Base-by-base conservation (phyloP, 1,284 basidiomycete species). In the Takashimella koratensis region DNA sequence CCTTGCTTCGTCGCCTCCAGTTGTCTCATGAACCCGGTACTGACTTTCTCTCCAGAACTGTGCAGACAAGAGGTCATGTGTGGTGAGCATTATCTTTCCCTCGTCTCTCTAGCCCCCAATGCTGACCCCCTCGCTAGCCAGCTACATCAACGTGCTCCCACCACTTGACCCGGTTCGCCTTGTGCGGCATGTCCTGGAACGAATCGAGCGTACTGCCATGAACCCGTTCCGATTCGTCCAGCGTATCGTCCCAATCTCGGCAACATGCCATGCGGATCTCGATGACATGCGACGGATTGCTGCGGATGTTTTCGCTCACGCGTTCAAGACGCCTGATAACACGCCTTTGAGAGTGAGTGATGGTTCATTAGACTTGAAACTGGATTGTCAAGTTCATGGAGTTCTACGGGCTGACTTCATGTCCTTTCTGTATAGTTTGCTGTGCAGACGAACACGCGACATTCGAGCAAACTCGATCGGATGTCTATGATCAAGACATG, bases 401-500 rank as follows among this genome's bases (percentile, higher is more conserved):
- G n/a, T 52, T 1, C 47, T 60, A 1, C 54, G 52, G 2, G 44
- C 44, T 2, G 54, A 43, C 0, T 60, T 60, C 47, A 21, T 26
- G 26, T 52, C 50, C n/a, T n/a, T n/a, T n/a, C n/a, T n/a, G n/a
- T n/a, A 1, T 51, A 74, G 70, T 74, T 67, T 36, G 72, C 59
- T 0, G 66, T 73, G 24, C 54, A 63, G 16, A 57, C 64, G 3
- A 68, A 62, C 47, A 54, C 63, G 5, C 62, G 72, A 24, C 60
- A 63, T 43, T 73, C 69, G 11, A 53, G 61, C 46, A 63, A 60
- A 43, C 45, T 74, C 4, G 66, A 68, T 11, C 45, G 70, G 20
- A 54, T 74, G 51, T 64, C 70, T 13, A 65, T 71, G 64, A 74
- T 74, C 58, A 63, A 64, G 43, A 55, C 63, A 0, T 60, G 71